Evolutionary conservation across 2,329 filamentous ascomycete species (phyloP).

Genomic region (Lecanicillium sp.): DNA sequence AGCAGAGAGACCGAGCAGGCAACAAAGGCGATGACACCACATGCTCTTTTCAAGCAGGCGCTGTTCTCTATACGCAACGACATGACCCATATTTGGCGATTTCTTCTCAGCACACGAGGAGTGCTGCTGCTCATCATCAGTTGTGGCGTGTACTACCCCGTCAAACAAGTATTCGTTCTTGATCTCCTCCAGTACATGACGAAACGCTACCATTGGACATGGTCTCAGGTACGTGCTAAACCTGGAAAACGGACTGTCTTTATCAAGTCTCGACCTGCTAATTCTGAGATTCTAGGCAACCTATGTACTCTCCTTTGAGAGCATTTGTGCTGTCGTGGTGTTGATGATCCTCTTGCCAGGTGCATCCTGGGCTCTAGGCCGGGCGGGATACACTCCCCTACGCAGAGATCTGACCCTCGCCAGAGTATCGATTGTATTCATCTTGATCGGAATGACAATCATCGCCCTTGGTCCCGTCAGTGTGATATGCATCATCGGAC

Average conservation of each 20-base stretch:
- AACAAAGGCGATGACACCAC: slow-evolving; percentile 1
- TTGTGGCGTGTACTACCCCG: slow-evolving; percentile 16
- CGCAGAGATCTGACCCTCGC: slow-evolving; percentile 32
- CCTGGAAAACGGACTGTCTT: no score
- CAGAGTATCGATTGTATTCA: slow-evolving; percentile 23
- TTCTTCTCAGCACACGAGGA: slow-evolving; percentile 30
- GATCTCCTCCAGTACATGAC: slow-evolving; percentile 45
- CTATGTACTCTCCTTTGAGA: slow-evolving; percentile 31
- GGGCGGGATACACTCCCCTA: slow-evolving; percentile 21
- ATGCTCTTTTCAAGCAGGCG: slow-evolving; percentile 10
- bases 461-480: slow-evolving; percentile 28
- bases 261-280: no score
- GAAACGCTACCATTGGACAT: slow-evolving; percentile 41
- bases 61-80: slow-evolving; percentile 20
- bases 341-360: slow-evolving; percentile 30
- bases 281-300: slow-evolving; percentile 27
- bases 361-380: slow-evolving; percentile 22
- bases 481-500: slow-evolving; percentile 27
- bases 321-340: slow-evolving; percentile 27
- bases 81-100: slow-evolving; percentile 27
- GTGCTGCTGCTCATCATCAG: slow-evolving; percentile 30
- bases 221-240: slow-evolving; percentile 27
- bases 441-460: slow-evolving; percentile 26
- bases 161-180: slow-evolving; percentile 22
- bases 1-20: background rate